phyloP scores from a whole-genome alignment of 1,139 yeast species.

The Taiozyma onychis region DNA sequence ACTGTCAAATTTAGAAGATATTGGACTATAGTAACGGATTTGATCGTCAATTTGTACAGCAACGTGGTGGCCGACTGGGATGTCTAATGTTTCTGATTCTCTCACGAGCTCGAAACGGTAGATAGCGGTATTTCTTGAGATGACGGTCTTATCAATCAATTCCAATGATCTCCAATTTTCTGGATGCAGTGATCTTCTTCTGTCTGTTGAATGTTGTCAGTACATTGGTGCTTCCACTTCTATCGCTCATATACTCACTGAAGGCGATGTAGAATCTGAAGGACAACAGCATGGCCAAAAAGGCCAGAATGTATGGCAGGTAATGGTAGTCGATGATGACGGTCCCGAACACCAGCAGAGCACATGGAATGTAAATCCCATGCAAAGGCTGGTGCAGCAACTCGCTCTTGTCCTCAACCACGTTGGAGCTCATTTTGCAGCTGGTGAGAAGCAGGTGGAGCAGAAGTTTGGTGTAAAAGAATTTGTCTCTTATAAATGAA shows the following conservation, averaged over 20 bases:
- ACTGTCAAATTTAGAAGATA: conserved; percentile 59
- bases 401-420: conserved; percentile 13
- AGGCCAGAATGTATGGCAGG: conserved; percentile 40
- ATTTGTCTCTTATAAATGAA: not conserved
- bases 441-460: not conserved
- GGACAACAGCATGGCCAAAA: conserved; percentile 41
- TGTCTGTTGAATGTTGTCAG: not conserved
- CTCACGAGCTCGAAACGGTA: conserved; percentile 62
- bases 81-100: conserved; percentile 53
- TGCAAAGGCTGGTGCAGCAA: conserved; percentile 56
- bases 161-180: conserved; percentile 61
- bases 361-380: conserved; percentile 66
- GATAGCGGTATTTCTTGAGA: conserved; percentile 64
- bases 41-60: conserved; percentile 54
- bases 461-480: not conserved
- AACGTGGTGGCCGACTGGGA: conserved; percentile 72
- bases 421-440: not conserved
- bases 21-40: conserved; percentile 69
- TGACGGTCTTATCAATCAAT: conserved; percentile 62
- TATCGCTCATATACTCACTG: not conserved
- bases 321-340: conserved; percentile 46
- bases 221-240: not conserved
- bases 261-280: conserved; percentile 45
- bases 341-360: conserved; percentile 56
- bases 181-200: conserved; percentile 41